Evolutionary conservation across 2,329 filamentous ascomycete genomes (phyloP).

Genomic region (Malbranchea cinnamomea): DNA sequence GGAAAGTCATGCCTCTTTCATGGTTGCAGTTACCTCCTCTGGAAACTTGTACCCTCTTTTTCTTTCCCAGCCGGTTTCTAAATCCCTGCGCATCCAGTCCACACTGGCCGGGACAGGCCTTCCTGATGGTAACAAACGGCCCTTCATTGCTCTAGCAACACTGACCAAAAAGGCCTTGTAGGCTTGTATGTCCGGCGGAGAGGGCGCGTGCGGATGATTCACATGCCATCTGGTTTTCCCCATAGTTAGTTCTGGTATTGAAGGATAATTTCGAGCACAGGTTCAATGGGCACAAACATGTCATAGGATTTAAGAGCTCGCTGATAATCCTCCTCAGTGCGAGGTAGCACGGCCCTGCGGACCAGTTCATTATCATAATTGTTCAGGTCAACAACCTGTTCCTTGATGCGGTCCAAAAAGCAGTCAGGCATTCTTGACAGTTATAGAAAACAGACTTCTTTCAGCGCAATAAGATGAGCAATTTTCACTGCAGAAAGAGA

Average conservation of each 20-base stretch:
- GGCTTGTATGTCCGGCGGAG: conserved; percentile 4
- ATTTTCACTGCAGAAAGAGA: too few relatives aligned
- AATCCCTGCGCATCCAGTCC: conserved; percentile 2
- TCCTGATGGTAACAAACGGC: neutral
- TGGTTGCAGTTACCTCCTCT: conserved; percentile 1
- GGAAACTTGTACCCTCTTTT: conserved; percentile 1
- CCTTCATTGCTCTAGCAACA: too few relatives aligned
- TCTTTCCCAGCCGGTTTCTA: conserved; percentile 2
- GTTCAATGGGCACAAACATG: conserved; percentile 1
- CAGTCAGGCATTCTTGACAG: too few relatives aligned
- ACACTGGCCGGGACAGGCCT: neutral
- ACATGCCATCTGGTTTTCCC: neutral
- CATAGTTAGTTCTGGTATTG: conserved; percentile 1
- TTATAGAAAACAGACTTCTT: too few relatives aligned
- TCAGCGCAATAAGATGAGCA: too few relatives aligned
- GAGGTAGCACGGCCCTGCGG: conserved; percentile 1
- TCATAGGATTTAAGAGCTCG: conserved; percentile 3
- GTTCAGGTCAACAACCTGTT: conserved; percentile 1
- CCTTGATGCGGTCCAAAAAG: too few relatives aligned
- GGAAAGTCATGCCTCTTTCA: conserved; percentile 3
- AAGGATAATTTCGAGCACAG: neutral
- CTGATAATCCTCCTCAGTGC: conserved; percentile 3
- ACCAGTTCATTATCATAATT: conserved; percentile 1
- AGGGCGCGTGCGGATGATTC: neutral
- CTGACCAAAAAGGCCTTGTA: conserved; percentile 4